Conservation (phyloP, 495 filamentous ascomycete genomes). For the Penicillium macrosclerotiorum region DNA sequence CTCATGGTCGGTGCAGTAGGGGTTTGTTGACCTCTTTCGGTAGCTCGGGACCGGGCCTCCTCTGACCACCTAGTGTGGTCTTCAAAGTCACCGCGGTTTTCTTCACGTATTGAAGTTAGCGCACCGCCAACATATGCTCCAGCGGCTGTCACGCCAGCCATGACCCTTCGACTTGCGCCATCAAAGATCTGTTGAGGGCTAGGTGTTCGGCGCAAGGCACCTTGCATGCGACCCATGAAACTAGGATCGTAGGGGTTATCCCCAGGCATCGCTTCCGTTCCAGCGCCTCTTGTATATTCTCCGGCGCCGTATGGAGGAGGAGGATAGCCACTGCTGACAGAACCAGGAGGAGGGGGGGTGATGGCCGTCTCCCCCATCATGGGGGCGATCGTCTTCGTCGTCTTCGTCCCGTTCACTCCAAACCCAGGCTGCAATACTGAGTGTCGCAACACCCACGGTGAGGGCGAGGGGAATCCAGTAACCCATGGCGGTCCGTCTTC, state of each 20-base stretch:
- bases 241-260: constrained; percentile 51
- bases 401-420: constrained; percentile 87
- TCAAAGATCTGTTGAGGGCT: constrained; percentile 88
- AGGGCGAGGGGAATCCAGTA: constrained; percentile 85
- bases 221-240: constrained; percentile 75
- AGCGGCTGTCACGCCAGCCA: constrained; percentile 79
- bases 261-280: constrained; percentile 29
- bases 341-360: constrained; percentile 35
- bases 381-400: constrained; percentile 55
- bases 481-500: constrained; percentile 65
- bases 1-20: constrained; percentile 27
- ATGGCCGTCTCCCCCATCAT: constrained; percentile 23
- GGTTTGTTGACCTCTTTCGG: constrained; percentile 29
- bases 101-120: constrained; percentile 82
- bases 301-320: constrained; percentile 27
- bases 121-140: constrained; percentile 73
- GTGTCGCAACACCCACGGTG: constrained; percentile 80
- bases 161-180: constrained; percentile 70
- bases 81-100: constrained; percentile 73
- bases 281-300: constrained; percentile 32
- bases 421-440: constrained; percentile 83
- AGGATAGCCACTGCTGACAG: constrained; percentile 24
- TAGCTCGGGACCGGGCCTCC: constrained; percentile 58
- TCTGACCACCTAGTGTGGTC: constrained; percentile 86
- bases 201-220: constrained; percentile 80